Evolutionary conservation across 106 monocot species (phyloP).

Genomic region (Vanilla planifolia): DNA sequence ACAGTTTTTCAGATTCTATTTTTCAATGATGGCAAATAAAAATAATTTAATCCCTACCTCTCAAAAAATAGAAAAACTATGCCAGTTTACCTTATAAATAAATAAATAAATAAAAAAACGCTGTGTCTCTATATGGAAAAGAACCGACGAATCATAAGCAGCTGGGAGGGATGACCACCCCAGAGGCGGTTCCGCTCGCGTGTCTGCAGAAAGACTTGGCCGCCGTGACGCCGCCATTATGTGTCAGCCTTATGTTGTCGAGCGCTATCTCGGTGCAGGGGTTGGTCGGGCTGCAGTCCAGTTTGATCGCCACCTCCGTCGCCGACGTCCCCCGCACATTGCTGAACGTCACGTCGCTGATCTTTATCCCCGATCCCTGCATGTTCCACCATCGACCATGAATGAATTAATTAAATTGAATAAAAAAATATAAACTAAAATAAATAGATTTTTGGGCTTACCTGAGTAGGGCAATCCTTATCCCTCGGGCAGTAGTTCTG

Average conservation of each 20-base stretch:
- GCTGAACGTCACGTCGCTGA: not conserved
- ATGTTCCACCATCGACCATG: no score
- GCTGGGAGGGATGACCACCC: constrained; percentile 4
- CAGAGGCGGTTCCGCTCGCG: constrained; percentile 3
- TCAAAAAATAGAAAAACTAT: no score
- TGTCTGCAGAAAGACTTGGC: constrained; percentile 38
- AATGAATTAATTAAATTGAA: no score
- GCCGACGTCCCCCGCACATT: not conserved
- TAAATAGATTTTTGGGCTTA: not conserved
- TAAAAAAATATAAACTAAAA: not conserved
- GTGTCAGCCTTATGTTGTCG: no score
- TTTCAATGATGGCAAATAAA: no score
- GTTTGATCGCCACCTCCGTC: not conserved
- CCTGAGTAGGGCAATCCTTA: constrained; percentile 34
- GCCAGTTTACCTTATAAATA: no score
- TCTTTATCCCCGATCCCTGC: constrained; percentile 2
- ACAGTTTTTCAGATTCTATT: no score
- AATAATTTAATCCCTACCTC: no score
- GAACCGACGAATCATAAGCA: no score
- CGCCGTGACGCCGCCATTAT: constrained; percentile 2
- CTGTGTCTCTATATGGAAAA: no score
- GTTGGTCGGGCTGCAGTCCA: not conserved
- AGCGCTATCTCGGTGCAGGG: no score
- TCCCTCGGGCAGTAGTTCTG: constrained; percentile 61
- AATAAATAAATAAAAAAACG: no score